phyloP scores from a whole-genome alignment of 2,329 filamentous ascomycete species.

The Fragosphaeria purpurea region DNA sequence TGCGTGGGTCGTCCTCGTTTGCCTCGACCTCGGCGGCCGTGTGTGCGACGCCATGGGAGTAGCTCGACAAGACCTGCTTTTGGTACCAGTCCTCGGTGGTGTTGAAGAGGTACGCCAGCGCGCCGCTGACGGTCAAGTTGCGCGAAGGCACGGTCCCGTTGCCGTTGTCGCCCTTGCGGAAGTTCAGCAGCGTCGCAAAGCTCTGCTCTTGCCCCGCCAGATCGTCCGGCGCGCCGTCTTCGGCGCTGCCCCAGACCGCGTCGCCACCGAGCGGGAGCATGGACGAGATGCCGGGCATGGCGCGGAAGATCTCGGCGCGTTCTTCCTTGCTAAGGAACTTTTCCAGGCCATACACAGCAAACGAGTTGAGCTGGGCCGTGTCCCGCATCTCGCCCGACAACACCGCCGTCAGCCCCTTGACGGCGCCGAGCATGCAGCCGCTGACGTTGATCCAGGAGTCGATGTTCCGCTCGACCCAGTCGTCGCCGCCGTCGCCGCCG shows the following conservation, averaged over 20 bases:
- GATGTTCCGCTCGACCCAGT: slow-evolving; percentile 84
- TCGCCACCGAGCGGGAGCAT: slow-evolving; percentile 95
- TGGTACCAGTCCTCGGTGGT: slow-evolving; percentile 80
- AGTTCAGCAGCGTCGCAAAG: slow-evolving; percentile 78
- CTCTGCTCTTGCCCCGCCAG: slow-evolving; percentile 58
- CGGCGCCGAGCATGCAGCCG: slow-evolving; percentile 91
- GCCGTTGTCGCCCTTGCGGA: slow-evolving; percentile 56
- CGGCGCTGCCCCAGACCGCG: slow-evolving; percentile 81
- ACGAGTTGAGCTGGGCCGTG: slow-evolving; percentile 89
- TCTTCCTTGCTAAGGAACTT: slow-evolving; percentile 89
- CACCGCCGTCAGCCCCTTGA: slow-evolving; percentile 83
- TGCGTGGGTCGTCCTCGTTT: slow-evolving; percentile 65
- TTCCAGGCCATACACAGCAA: slow-evolving; percentile 93
- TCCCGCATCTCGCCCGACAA: slow-evolving; percentile 97
- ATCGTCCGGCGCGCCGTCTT: slow-evolving; percentile 80
- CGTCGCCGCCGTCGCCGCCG: slow-evolving; percentile 69
- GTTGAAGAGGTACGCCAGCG: slow-evolving; percentile 66
- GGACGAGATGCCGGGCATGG: slow-evolving; percentile 92
- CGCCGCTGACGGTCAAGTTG: slow-evolving; percentile 75
- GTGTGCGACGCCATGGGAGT: slow-evolving; percentile 81
- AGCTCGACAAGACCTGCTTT: slow-evolving; percentile 60
- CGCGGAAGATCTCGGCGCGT: slow-evolving; percentile 84
- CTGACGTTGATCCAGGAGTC: slow-evolving; percentile 98
- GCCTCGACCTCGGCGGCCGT: slow-evolving; percentile 69
- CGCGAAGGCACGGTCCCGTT: slow-evolving; percentile 54